A percentile compares a stretch with the other conserved stretches of the same genome.
Conservation (phyloP, 2,329 filamentous ascomycete genomes). For the Mollisia scopiformis region DNA sequence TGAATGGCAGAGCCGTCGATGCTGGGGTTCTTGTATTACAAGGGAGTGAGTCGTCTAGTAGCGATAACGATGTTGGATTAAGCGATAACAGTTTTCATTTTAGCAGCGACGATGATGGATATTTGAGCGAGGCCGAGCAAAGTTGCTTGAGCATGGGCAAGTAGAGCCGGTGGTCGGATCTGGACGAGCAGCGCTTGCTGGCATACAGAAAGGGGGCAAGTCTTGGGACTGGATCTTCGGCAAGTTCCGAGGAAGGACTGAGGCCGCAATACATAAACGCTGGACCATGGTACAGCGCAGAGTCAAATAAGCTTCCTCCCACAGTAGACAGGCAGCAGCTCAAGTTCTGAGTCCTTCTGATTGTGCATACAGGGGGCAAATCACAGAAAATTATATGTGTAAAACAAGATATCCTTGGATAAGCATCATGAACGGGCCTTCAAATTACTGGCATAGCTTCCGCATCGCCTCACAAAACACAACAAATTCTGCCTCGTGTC, state of each 20-base stretch:
- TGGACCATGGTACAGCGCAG: slow-evolving; percentile 14
- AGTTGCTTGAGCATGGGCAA: too few species aligned
- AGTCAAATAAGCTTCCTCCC: slow-evolving; percentile 6
- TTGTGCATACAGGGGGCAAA: too few species aligned
- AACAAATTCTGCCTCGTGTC: too few species aligned
- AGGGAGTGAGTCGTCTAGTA: slow-evolving; percentile 18
- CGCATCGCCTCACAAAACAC: too few species aligned
- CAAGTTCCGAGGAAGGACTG: slow-evolving; percentile 22
- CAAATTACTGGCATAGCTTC: too few species aligned
- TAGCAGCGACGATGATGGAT: neutral
- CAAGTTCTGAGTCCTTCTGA: slow-evolving; percentile 5
- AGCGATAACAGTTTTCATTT: too few species aligned
- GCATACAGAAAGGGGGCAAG: slow-evolving; percentile 10
- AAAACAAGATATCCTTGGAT: too few species aligned
- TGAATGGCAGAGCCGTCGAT: slow-evolving; percentile 22
- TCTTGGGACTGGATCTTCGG: slow-evolving; percentile 21
- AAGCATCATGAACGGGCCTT: too few species aligned
- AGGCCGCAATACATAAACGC: slow-evolving; percentile 19
- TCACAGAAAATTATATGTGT: too few species aligned
- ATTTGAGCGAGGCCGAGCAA: too few species aligned
- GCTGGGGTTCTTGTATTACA: slow-evolving; percentile 17
- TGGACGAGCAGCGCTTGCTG: too few species aligned
- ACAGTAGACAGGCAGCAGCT: slow-evolving; percentile 6
- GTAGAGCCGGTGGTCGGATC: too few species aligned
- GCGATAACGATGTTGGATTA: slow-evolving; percentile 9